Base-by-base conservation (phyloP, 208 protist genomes). In the Giardia muris region DNA sequence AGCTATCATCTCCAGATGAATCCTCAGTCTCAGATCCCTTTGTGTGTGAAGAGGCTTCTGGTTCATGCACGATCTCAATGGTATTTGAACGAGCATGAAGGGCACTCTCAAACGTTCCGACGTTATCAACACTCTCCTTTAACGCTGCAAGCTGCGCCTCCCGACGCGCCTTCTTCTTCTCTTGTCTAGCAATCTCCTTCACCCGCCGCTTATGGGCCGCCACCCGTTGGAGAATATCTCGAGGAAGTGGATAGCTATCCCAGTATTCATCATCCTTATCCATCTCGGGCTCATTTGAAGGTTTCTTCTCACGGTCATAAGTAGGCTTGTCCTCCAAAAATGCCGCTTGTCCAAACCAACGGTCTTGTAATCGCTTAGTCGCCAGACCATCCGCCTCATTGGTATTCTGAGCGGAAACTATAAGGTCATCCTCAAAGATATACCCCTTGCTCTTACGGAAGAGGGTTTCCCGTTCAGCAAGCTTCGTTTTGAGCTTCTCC, bases 181-280 rank as follows among this genome's bases (percentile, higher is more conserved):
- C 43, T n/a, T 90, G 87, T n/a, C 30, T 90, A 22, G 1, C 43
- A 47, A 90, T 2, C 1, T 4, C 44, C n/a, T 90, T 90, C 42
- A 90, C 45, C 2, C 87, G 1, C 45, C 48, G 46, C 2, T 90
- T 45, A 47, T 90, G 87, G 2, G 43, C 43, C 48, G n/a, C 45
- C 1, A 46, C 48, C 45, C n/a, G 1, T 4, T 4, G 2, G 4
- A 90, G 44, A 47, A 43, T 1, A 47, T 90, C 87, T 48, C 87
- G n/a, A 47, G 87, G 87, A 4, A 90, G 87, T 47, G 87, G 87
- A 46, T 43, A 90, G 2, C 45, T 4, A 2, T 90, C 48, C 45
- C 42, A 22, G 44, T 47, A 90, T 47, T 90, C 87, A 2, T 90
- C 87, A 46, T 90, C 87, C 45, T 76, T 30, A 39, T 76, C 67